Percentiles rank a stretch among this genome's conserved stretches.
Evolutionary conservation across 805 yeast genomes (phyloP).

Genomic region (Lachancea sp.): DNA sequence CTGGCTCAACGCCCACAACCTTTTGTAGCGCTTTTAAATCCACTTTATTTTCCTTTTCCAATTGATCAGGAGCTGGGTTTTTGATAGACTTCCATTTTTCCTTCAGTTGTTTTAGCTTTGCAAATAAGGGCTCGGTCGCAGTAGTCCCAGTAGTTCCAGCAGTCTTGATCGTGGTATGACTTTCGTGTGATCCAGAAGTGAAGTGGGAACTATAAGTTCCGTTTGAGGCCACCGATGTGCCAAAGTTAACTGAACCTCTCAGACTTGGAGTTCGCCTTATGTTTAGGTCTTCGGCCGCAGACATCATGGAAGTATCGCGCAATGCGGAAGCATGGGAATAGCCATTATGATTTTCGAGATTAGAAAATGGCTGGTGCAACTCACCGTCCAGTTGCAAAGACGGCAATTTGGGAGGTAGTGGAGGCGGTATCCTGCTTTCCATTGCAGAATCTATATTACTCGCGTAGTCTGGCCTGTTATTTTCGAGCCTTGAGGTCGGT

Average conservation of each 20-base stretch:
- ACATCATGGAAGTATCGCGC: conserved; percentile 1
- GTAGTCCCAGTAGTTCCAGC: conserved; percentile 13
- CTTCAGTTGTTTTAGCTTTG: conserved; percentile 30
- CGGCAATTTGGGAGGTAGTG: conserved; percentile 25
- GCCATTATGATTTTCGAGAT: neutral
- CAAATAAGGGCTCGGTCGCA: conserved; percentile 31
- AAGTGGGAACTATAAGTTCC: conserved; percentile 20
- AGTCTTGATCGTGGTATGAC: conserved; percentile 13
- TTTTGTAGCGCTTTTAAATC: conserved; percentile 34
- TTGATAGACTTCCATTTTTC: conserved; percentile 32
- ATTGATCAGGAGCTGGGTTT: conserved; percentile 21
- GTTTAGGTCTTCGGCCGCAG: neutral
- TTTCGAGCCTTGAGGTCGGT: conserved; percentile 11
- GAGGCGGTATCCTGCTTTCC: conserved; percentile 29
- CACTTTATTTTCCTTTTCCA: conserved; percentile 16
- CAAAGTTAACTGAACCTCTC: conserved; percentile 11
- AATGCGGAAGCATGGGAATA: conserved; percentile 28
- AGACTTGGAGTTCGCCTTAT: neutral
- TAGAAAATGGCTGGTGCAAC: neutral
- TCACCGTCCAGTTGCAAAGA: conserved; percentile 5
- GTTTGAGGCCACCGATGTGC: conserved; percentile 24
- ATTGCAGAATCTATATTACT: conserved; percentile 24
- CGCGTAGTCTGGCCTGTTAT: conserved; percentile 12
- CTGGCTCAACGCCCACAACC: conserved; percentile 28
- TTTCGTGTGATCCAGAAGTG: conserved; percentile 14